Evolutionary conservation across 106 monocot genomes (phyloP), one percentile per base, ranked within the genome.

Genomic region (Platanthera zijinensis): DNA sequence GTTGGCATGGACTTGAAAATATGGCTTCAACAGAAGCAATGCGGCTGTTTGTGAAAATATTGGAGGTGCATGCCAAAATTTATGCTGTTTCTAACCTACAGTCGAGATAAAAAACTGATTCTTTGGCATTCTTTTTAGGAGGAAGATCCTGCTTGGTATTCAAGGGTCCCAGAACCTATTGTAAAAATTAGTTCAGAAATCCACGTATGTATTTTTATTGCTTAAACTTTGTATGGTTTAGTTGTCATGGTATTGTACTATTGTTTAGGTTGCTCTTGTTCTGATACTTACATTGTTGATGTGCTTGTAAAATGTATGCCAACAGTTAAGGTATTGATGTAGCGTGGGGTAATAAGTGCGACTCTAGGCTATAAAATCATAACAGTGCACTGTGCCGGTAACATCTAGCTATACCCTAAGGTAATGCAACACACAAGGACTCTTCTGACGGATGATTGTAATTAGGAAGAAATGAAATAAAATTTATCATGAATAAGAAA

Each of bases 1-100:
- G 99, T 85, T 99, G 99, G 99, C 74, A 91, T 92, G 92, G 87
- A n/a, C 99, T 99, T 83, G 92, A 88, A 81, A 90, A 90, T 82
- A 94, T 99, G 91, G 83, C 88, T 80, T 85, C 99, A 74, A 85
- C 94, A 78, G 99, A 99, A 81, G 99, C 99, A 71, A 99, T 99
- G 99, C 92, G 99, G 18, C 85, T 99, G 52, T 99, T 99, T 79
- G 99, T 99, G 71, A 99, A 99, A 80, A 89, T 94, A 53, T 82
- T 99, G 73, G 99, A 94, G 92, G 99, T 96, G 75, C 48, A 64
- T 71, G 45, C 57, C 52, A 50, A 74, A 67, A 7, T 61, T 63
- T 81, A 8, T 7, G 17, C 63, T 66, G 79, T 48, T 69, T 6
- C 13, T 74, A 73, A 17, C 0, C 56, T 70, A 11, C 22, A 50